These are phyloP conservation scores for Aspergillus bombycis DNA, from an alignment of 2,329 filamentous ascomycete species.

Conservation along the genomic window DNA sequence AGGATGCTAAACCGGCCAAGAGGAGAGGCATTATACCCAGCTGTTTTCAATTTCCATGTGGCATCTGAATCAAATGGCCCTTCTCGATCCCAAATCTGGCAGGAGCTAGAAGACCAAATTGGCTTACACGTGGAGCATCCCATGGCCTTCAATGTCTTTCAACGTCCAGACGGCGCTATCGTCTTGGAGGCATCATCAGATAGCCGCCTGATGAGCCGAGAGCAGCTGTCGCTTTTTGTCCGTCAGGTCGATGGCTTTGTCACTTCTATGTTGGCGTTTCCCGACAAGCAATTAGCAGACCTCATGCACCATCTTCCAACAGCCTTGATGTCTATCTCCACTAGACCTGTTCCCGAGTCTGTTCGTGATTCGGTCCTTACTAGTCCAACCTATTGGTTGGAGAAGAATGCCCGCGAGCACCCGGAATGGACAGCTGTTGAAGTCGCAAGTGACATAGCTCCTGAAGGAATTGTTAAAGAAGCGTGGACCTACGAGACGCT, in stretches of 20 bases:
- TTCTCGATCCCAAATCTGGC: slow-evolving; percentile 26
- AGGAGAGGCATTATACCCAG: slow-evolving; percentile 35
- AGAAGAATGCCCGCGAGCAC: slow-evolving; percentile 27
- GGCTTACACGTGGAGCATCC: slow-evolving; percentile 46
- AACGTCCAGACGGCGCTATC: slow-evolving; percentile 23
- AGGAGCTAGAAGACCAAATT: slow-evolving; percentile 33
- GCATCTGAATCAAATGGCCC: slow-evolving; percentile 3
- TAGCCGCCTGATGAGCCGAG: slow-evolving; percentile 27
- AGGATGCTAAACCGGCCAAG: slow-evolving; percentile 31
- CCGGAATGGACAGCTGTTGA: slow-evolving; percentile 36
- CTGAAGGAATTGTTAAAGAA: slow-evolving; percentile 25
- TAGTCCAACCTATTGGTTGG: slow-evolving; percentile 35
- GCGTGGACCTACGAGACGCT: slow-evolving; percentile 30
- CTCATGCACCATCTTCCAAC: slow-evolving; percentile 28
- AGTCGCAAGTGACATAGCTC: slow-evolving; percentile 27
- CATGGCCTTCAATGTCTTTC: slow-evolving; percentile 44
- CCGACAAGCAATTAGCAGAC: slow-evolving; percentile 28
- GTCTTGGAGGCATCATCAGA: slow-evolving; percentile 31
- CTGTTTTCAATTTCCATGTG: slow-evolving; percentile 38
- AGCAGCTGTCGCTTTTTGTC: slow-evolving; percentile 34
- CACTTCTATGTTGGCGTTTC: slow-evolving; percentile 29
- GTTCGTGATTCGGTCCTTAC: slow-evolving; percentile 21
- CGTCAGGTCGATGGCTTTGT: slow-evolving; percentile 35
- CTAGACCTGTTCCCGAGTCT: slow-evolving; percentile 20
- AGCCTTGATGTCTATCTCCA: slow-evolving; percentile 28